Evolutionary conservation across 2,329 filamentous ascomycete species (phyloP), one percentile per base, ranked within the genome.

Genomic region (Pseudocercospora fijiensis): DNA sequence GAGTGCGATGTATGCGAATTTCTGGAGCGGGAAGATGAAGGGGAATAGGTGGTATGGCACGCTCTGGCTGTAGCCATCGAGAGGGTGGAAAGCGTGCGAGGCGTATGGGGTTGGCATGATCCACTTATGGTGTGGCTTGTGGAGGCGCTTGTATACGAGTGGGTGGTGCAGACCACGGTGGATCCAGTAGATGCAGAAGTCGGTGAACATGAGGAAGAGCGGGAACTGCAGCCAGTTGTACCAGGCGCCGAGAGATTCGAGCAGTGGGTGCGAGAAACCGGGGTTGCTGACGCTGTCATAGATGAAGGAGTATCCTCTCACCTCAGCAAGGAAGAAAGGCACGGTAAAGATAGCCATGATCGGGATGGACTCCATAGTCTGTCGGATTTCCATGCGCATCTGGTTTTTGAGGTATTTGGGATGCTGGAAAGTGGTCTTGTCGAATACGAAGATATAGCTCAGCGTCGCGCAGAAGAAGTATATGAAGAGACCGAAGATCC

Each of bases 71-170:
- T 89, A 97, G 74, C 94, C 94, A 75, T 98, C 94, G 58, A 97
- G 77, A 0, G 94, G 93, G 81, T 98, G 92, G 85, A 98, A 98
- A 63, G 94, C 94, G 75, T 96, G 90, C 71, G 89, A 92, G 47
- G 94, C 93, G 77, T 87, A 97, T 0, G 94, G 94, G 2, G 92
- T 96, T 2, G 94, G 94, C 91, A 97, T 96, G 79, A 98, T 97
- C 94, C 94, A 98, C 83, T 96, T 97, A 87, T 98, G 94, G 80
- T 98, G 94, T 69, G 92, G 89, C 86, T 98, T 98, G 86, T 98
- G 94, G 57, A 97, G 84, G 70, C 83, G 83, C 82, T 93, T 96
- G 86, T 98, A 98, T 71, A 95, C 76, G 53, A 79, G 75, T 16
- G 90, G 90, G 78, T 92, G 88, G 79, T 96, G 92, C 66, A 96